Percentiles rank a stretch among this genome's conserved stretches.
Evolutionary conservation across 345 rosid genomes (phyloP).

Genomic region (Eucalyptus cloeziana): DNA sequence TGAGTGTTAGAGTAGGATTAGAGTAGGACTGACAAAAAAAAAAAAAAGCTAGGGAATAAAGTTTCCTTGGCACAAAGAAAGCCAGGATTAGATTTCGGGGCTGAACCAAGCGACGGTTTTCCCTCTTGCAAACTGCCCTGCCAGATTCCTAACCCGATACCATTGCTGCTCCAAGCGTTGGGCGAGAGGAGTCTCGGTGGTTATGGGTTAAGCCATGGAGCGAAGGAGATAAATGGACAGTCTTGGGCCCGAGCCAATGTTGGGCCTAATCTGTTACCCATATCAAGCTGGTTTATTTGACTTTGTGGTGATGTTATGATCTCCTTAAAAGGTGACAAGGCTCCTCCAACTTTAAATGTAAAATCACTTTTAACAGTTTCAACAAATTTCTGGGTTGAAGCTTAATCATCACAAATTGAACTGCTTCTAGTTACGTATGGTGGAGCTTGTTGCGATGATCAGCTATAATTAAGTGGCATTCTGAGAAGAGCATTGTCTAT

Average conservation of each 20-base stretch:
- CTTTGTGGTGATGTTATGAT: background rate
- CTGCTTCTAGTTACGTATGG: background rate
- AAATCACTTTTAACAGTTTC: background rate
- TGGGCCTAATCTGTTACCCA: background rate
- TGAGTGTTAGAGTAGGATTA: too few species aligned
- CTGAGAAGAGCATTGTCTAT: background rate
- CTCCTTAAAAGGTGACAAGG: background rate
- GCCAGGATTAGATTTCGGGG: too few species aligned
- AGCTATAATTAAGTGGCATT: background rate
- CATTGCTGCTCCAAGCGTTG: too few species aligned
- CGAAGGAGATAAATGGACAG: too few species aligned
- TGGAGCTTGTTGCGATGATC: background rate
- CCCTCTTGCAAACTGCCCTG: background rate
- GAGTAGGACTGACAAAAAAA: too few species aligned
- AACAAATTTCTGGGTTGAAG: background rate
- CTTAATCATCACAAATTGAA: background rate
- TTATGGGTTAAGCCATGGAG: too few species aligned
- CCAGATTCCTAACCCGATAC: too few species aligned
- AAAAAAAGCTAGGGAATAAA: too few species aligned
- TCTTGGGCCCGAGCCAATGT: too few species aligned
- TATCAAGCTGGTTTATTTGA: background rate
- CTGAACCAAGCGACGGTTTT: background rate
- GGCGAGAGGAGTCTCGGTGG: too few species aligned
- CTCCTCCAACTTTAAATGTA: background rate
- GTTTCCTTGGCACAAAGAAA: too few species aligned